Conservation (phyloP, 805 yeast genomes). For the Zygosaccharomyces kombuchaensis region DNA sequence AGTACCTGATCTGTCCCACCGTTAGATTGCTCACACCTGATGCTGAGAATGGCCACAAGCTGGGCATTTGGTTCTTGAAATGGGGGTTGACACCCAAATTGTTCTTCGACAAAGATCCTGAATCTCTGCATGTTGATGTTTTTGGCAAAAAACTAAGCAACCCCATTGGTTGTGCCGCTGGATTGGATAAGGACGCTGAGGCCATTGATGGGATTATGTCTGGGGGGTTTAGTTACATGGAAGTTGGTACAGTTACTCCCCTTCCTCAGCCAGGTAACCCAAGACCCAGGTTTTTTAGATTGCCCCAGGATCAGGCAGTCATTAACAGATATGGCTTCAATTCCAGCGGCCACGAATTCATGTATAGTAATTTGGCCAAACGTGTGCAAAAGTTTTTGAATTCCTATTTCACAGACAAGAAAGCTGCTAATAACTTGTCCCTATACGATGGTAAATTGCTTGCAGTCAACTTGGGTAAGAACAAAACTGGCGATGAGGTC, state of each 20-base stretch:
- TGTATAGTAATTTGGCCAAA: constrained; percentile 58
- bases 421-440: constrained; percentile 38
- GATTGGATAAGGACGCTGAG: constrained; percentile 90
- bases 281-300: constrained; percentile 83
- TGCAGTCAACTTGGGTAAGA: constrained; percentile 87
- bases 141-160: constrained; percentile 62
- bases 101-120: constrained; percentile 49
- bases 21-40: constrained; percentile 58
- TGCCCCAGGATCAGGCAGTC: constrained; percentile 81
- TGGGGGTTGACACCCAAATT: constrained; percentile 63
- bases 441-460: constrained; percentile 61
- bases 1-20: constrained; percentile 74
- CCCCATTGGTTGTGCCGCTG: constrained; percentile 94
- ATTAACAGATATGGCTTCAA: constrained; percentile 94
- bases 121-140: constrained; percentile 52
- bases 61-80: constrained; percentile 69
- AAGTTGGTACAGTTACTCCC: constrained; percentile 91
- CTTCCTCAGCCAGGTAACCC: constrained; percentile 93
- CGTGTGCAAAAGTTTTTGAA: constrained; percentile 48
- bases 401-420: constrained; percentile 25
- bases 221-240: constrained; percentile 84
- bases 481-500: constrained; percentile 86
- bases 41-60: constrained; percentile 81
- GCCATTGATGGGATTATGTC: constrained; percentile 77
- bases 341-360: constrained; percentile 79